These are phyloP conservation scores for Talaromyces nanjingensis DNA, from an alignment of 495 filamentous ascomycete genomes.

Conservation along the genomic window DNA sequence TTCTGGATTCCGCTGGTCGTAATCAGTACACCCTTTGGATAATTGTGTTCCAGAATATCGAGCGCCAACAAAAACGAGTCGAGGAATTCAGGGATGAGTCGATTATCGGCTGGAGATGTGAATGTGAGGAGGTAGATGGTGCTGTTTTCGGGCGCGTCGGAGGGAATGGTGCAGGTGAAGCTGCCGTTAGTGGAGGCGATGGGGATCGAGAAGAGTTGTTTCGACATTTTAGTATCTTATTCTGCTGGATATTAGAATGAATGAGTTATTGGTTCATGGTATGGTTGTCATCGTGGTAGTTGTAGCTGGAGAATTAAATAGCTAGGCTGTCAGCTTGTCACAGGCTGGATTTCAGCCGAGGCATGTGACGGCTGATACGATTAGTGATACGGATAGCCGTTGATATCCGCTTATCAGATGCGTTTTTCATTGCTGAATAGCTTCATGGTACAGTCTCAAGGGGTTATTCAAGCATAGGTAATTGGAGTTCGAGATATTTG, in stretches of 20 bases:
- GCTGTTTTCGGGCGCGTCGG: constrained; percentile 24
- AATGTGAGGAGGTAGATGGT: constrained; percentile 69
- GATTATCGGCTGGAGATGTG: constrained; percentile 63
- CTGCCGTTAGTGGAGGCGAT: constrained; percentile 38
- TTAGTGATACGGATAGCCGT: background rate
- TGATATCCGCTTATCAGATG: background rate
- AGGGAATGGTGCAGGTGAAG: constrained; percentile 51
- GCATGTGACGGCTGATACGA: background rate
- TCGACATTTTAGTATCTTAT: constrained; percentile 2
- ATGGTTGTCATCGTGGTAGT: background rate
- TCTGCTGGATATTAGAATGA: background rate
- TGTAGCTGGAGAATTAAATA: background rate
- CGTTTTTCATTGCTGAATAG: background rate
- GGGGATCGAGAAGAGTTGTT: constrained; percentile 38
- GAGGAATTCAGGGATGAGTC: constrained; percentile 61
- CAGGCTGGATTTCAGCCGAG: background rate
- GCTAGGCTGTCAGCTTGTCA: background rate
- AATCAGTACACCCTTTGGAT: constrained; percentile 61
- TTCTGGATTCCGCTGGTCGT: constrained; percentile 68
- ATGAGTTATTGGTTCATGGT: background rate
- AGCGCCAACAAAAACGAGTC: constrained; percentile 59
- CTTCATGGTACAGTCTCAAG: background rate
- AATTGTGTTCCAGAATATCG: constrained; percentile 61
- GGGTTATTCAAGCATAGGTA: background rate
- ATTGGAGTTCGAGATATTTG: background rate